Conservation (phyloP, 2,329 filamentous ascomycete genomes). For the Trichoderma breve region DNA sequence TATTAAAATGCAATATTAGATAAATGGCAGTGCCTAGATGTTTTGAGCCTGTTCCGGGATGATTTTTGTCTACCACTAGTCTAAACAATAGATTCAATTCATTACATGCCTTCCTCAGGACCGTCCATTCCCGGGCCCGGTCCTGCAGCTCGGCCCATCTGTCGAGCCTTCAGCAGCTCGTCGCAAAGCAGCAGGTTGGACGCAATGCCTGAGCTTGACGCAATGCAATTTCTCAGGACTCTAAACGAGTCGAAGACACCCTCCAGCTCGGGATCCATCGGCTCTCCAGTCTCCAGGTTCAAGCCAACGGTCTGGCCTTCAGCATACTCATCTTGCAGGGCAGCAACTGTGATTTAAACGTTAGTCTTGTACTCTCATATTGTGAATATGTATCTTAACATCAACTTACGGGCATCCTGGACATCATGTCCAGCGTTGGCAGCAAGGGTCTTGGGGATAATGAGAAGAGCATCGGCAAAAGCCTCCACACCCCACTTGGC, state of each 20-base stretch:
- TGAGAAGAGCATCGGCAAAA: constrained; percentile 88
- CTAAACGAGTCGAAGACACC: constrained; percentile 97
- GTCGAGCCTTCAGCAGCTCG: constrained; percentile 93
- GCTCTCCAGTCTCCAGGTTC: constrained; percentile 80
- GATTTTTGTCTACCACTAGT: constrained; percentile 39
- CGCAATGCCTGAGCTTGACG: constrained; percentile 91
- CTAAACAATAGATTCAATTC: constrained; percentile 35
- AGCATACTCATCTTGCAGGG: constrained; percentile 77
- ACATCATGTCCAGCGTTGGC: constrained; percentile 96
- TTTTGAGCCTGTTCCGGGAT: constrained; percentile 25
- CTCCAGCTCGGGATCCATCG: constrained; percentile 91
- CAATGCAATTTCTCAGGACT: constrained; percentile 88
- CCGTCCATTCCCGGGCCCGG: constrained; percentile 66
- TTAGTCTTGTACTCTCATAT: constrained; percentile 21
- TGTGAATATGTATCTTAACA: background rate
- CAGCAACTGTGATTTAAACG: constrained; percentile 60
- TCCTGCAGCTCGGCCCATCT: constrained; percentile 73
- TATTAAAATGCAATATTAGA: background rate
- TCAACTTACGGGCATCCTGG: constrained; percentile 80
- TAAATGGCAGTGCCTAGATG: background rate
- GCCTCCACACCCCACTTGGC: constrained; percentile 93
- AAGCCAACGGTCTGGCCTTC: constrained; percentile 86
- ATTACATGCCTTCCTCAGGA: constrained; percentile 51
- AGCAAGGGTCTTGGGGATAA: constrained; percentile 96
- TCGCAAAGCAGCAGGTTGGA: constrained; percentile 94